These are phyloP conservation scores for Pseudocercospora crystallina DNA, from an alignment of 2,329 filamentous ascomycete species.

Conservation along the genomic window DNA sequence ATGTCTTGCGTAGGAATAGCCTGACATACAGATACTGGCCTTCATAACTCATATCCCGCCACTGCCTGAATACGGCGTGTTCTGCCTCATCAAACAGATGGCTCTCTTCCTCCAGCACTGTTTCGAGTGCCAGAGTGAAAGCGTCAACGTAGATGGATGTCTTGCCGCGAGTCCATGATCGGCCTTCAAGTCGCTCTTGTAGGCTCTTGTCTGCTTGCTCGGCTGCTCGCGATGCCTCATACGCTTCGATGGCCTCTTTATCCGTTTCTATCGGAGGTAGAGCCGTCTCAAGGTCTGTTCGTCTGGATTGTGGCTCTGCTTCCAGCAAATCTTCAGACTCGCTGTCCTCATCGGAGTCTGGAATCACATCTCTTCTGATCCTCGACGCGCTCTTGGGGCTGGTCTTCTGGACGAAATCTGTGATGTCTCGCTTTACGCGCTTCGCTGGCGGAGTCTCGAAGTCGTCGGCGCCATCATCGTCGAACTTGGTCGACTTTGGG, in stretches of 20 bases:
- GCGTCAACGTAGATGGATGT: slow-evolving; percentile 97
- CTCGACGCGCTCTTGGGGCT: slow-evolving; percentile 24
- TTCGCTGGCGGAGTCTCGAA: slow-evolving; percentile 41
- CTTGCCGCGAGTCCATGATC: slow-evolving; percentile 70
- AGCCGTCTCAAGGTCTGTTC: slow-evolving; percentile 70
- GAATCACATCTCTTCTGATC: slow-evolving; percentile 22
- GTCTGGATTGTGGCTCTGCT: slow-evolving; percentile 36
- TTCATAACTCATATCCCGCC: slow-evolving; percentile 74
- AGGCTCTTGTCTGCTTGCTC: slow-evolving; percentile 43
- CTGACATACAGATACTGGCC: slow-evolving; percentile 93
- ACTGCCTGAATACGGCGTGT: slow-evolving; percentile 71
- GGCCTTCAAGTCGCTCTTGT: slow-evolving; percentile 55
- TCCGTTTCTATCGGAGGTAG: slow-evolving; percentile 67
- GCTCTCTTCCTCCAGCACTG: slow-evolving; percentile 82
- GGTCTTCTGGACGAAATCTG: slow-evolving; percentile 23
- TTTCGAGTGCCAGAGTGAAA: slow-evolving; percentile 88
- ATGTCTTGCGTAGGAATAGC: slow-evolving; percentile 87
- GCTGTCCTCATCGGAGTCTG: slow-evolving; percentile 35
- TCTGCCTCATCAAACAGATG: slow-evolving; percentile 85
- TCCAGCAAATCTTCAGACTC: slow-evolving; percentile 28
- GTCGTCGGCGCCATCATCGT: slow-evolving; percentile 36
- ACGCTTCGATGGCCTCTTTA: slow-evolving; percentile 73
- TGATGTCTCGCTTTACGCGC: slow-evolving; percentile 38
- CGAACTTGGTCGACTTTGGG: slow-evolving; percentile 46
- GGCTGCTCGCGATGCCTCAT: slow-evolving; percentile 67